These are phyloP conservation scores for Mycena galopus DNA, from an alignment of 768 basidiomycete species.

Conservation along the genomic window DNA sequence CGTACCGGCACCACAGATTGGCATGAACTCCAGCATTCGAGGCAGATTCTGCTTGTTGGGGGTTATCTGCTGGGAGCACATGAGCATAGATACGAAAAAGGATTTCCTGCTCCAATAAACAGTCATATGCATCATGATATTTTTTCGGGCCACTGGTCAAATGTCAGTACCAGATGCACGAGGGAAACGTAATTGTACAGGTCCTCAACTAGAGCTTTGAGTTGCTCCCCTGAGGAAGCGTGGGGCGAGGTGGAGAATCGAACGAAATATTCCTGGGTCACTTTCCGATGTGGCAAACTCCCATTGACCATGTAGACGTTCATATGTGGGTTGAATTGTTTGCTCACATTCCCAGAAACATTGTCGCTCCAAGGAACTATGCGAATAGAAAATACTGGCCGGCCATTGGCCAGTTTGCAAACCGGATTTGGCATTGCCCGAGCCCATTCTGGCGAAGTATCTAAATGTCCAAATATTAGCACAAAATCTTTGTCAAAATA, in stretches of 20 bases:
- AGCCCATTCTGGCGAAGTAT: conserved; percentile 26
- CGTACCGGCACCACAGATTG: conserved; percentile 43
- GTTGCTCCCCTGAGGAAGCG: conserved; percentile 47
- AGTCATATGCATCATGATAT: conserved; percentile 43
- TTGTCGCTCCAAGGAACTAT: conserved; percentile 26
- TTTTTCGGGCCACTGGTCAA: background rate
- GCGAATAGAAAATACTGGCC: background rate
- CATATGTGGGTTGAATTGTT: conserved; percentile 52
- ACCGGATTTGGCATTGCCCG: conserved; percentile 38
- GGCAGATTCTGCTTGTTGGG: conserved; percentile 46
- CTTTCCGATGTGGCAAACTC: conserved; percentile 43
- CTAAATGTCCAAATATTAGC: background rate
- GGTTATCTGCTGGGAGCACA: conserved; percentile 49
- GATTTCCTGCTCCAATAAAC: conserved; percentile 41
- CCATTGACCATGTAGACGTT: conserved; percentile 49
- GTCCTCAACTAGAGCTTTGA: conserved; percentile 42
- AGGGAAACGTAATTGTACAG: background rate
- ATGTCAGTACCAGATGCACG: background rate
- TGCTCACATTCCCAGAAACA: conserved; percentile 35
- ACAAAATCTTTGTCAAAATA: conserved; percentile 29
- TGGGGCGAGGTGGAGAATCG: conserved; percentile 50
- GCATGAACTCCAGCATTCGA: conserved; percentile 42
- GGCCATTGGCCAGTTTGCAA: background rate
- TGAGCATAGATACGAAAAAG: conserved; percentile 42
- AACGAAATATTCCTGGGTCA: conserved; percentile 49